Percentiles rank a stretch among this genome's conserved stretches.
phyloP scores from a whole-genome alignment of 1,139 yeast genomes.

The Magnusiomyces fungicola region DNA sequence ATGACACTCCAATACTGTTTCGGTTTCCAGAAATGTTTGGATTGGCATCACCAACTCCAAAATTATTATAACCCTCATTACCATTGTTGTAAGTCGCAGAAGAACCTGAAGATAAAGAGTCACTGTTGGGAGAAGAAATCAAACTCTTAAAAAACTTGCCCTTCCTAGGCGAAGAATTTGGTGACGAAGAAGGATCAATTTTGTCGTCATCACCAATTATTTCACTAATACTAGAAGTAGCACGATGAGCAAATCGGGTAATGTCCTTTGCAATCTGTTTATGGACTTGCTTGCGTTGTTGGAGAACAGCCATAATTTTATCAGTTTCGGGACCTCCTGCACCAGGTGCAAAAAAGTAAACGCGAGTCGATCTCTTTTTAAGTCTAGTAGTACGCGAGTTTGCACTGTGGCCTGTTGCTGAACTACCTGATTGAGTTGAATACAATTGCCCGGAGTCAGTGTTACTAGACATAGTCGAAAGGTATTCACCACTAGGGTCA shows the following conservation, averaged over 20 bases:
- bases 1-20: too few species aligned
- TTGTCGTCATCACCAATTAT: slow-evolving; percentile 1
- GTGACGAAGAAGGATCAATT: background rate
- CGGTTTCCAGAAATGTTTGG: too few species aligned
- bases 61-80: too few species aligned
- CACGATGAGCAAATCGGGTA: slow-evolving; percentile 1
- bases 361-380: slow-evolving; percentile 11
- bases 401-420: too few species aligned
- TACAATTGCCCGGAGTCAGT: too few species aligned
- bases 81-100: too few species aligned
- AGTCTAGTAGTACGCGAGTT: background rate
- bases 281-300: slow-evolving; percentile 14
- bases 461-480: too few species aligned
- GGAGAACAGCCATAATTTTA: slow-evolving; percentile 13
- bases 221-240: background rate
- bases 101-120: too few species aligned
- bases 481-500: too few species aligned
- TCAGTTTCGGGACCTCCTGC: slow-evolving; percentile 7
- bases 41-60: too few species aligned
- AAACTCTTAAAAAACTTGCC: background rate
- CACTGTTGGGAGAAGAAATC: background rate
- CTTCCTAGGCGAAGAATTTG: too few species aligned
- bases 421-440: too few species aligned
- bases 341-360: slow-evolving; percentile 13
- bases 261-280: slow-evolving; percentile 12